A percentile compares a stretch with the other conserved stretches of the same genome.
These are phyloP conservation scores for Ophiosphaerella narmari DNA, from an alignment of 2,329 filamentous ascomycete genomes.

Conservation along the genomic window DNA sequence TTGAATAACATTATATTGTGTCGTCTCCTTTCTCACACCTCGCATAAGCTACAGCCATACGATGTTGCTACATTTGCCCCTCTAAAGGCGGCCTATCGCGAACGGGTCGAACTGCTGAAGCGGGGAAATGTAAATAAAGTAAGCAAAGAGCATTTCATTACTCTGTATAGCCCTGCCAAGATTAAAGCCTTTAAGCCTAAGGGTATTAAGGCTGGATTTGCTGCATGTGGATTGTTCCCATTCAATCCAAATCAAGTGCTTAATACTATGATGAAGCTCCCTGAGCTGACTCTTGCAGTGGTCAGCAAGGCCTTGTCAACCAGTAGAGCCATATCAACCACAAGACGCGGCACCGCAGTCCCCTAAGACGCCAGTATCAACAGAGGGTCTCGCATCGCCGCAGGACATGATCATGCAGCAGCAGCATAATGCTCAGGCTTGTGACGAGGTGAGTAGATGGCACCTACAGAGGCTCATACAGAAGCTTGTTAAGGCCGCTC, in stretches of 20 bases:
- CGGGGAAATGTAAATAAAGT: conserved; percentile 11
- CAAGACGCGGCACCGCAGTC: conserved; percentile 23
- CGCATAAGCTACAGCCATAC: conserved; percentile 20
- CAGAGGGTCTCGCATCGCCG: conserved; percentile 23
- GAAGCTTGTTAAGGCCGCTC: conserved; percentile 18
- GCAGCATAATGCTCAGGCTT: conserved; percentile 8
- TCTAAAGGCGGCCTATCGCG: conserved; percentile 13
- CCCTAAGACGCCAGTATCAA: conserved; percentile 30
- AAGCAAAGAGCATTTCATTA: conserved; percentile 16
- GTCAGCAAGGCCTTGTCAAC: conserved; percentile 8
- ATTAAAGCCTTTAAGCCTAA: conserved; percentile 1
- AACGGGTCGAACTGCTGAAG: conserved; percentile 5
- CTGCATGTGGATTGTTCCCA: conserved; percentile 24
- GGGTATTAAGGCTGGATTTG: conserved; percentile 11
- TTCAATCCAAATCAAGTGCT: conserved; percentile 22
- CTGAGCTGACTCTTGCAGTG: too few species aligned
- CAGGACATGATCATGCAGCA: conserved; percentile 21
- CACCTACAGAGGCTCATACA: conserved; percentile 8
- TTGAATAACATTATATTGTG: conserved; percentile 27
- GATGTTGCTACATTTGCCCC: conserved; percentile 13
- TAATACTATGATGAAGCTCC: conserved; percentile 26
- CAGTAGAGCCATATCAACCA: conserved; percentile 8
- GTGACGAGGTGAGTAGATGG: conserved; percentile 22
- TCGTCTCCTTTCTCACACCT: conserved; percentile 12
- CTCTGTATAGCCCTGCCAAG: conserved; percentile 23